Evolutionary conservation across 2,329 filamentous ascomycete species (phyloP), one percentile per base, ranked within the genome.

Genomic region (Exophiala xenobiotica): DNA sequence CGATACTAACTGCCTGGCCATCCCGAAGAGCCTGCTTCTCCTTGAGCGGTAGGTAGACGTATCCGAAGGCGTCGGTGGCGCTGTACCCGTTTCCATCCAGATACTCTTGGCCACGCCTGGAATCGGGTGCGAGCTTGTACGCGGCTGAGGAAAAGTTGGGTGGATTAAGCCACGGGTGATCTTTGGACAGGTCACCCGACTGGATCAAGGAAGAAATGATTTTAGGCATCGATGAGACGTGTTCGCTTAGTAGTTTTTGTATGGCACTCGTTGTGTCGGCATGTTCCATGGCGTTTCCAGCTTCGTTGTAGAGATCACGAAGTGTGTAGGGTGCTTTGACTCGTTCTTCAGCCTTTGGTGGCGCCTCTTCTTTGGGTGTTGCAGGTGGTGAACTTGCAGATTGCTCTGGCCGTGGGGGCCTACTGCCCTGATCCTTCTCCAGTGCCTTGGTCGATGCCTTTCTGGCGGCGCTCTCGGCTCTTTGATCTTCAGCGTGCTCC

Each of bases 11-110:
- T 3, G 70, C 65, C 51, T 73, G 66, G 18, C 74, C 73, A 22
- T 68, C 68, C 18, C 70, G 65, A 12, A 74, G 54, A 16, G 65
- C 60, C 58, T 68, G 73, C 19, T 69, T 70, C 47, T 75, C 64
- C n/a, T 72, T 70, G 19, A 72, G 67, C 1, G 67, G 70, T 29
- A 76, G 62, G 63, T 41, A 73, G 67, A 59, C 72, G 68, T 49
- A 63, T 64, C 50, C 74, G 61, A 59, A 72, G 65, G 37, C 69
- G 56, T 12, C 68, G 4, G 57, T 68, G 5, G 54, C 42, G 26
- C 47, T 59, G 53, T 63, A 61, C 6, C 54, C 55, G 44, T 61
- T 61, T 12, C 54, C 60, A 47, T 62, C 60, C 2, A 62, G 52
- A 29, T 62, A 62, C 6, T 58, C 57, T 48, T 61, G 59, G 3